These are phyloP conservation scores for Yamadazyma taylorii DNA, from an alignment of 1,139 yeast species.

Conservation along the genomic window DNA sequence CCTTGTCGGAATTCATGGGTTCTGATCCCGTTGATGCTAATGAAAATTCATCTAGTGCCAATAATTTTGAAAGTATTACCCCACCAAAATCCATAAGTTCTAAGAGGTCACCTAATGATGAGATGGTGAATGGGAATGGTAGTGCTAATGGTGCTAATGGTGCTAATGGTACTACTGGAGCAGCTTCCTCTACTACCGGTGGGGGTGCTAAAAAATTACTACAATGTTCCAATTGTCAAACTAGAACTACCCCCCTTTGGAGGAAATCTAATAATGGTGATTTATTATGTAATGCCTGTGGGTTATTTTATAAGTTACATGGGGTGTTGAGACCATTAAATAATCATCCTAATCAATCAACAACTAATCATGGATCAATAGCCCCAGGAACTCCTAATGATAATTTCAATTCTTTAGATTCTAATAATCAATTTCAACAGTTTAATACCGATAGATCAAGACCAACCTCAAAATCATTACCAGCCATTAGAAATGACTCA, in stretches of 20 bases:
- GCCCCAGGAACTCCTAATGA: slow-evolving; percentile 1
- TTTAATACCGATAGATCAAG: slow-evolving; percentile 1
- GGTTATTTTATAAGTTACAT: slow-evolving; percentile 46
- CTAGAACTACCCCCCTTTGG: slow-evolving; percentile 50
- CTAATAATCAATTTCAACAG: no score
- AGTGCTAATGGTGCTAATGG: slow-evolving; percentile 1
- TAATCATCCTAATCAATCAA: slow-evolving; percentile 10
- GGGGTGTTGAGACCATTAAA: slow-evolving; percentile 46
- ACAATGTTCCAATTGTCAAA: slow-evolving; percentile 47
- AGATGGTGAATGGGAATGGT: slow-evolving; percentile 3
- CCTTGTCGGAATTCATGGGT: slow-evolving; percentile 7
- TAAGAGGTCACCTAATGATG: slow-evolving; percentile 15
- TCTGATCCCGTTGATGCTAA: slow-evolving; percentile 2
- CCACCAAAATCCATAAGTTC: slow-evolving; percentile 20
- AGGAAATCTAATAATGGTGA: slow-evolving; percentile 46
- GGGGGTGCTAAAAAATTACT: slow-evolving; percentile 32
- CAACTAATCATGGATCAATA: not conserved
- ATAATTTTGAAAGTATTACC: slow-evolving; percentile 16
- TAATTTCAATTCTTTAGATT: not conserved
- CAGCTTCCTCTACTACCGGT: no score
- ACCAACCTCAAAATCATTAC: slow-evolving; percentile 7
- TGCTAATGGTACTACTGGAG: no score
- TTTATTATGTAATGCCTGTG: slow-evolving; percentile 49
- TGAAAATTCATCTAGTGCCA: not conserved
- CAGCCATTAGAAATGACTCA: slow-evolving; percentile 17